phyloP scores from a whole-genome alignment of 768 basidiomycete genomes.

The Leccinum subgranulosum region DNA sequence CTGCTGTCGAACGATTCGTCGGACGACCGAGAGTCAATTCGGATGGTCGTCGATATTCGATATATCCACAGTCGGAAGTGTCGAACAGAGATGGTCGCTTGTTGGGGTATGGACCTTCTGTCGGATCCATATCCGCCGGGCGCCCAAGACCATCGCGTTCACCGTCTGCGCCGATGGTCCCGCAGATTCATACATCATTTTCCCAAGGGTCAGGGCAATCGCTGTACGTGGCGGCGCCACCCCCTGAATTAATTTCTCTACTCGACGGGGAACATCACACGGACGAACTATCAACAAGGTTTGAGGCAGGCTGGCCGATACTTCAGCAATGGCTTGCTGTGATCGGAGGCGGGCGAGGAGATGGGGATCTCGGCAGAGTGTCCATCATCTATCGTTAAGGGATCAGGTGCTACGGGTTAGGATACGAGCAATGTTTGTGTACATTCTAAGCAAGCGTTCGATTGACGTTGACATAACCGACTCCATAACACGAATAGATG shows the following conservation, averaged over 20 bases:
- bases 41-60: constrained; percentile 25
- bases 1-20: constrained; percentile 15
- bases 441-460: constrained; percentile 58
- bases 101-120: constrained; percentile 21
- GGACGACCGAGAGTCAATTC: constrained; percentile 29
- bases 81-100: constrained; percentile 21
- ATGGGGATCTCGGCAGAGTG: constrained; percentile 70
- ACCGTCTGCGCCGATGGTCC: constrained; percentile 51
- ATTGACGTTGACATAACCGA: constrained; percentile 89
- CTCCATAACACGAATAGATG: constrained; percentile 86
- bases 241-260: constrained; percentile 53
- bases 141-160: constrained; percentile 55
- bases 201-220: constrained; percentile 25
- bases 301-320: constrained; percentile 80
- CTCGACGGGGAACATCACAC: constrained; percentile 91
- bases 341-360: constrained; percentile 58
- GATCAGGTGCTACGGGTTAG: not conserved
- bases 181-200: constrained; percentile 27
- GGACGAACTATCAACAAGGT: constrained; percentile 82
- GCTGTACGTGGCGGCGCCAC: constrained; percentile 30
- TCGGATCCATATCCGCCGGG: constrained; percentile 29
- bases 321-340: constrained; percentile 68
- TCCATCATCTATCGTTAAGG: constrained; percentile 75
- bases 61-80: constrained; percentile 22
- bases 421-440: not conserved